Base-by-base conservation (phyloP, 2,329 filamentous ascomycete species). In the Cytospora mali region DNA sequence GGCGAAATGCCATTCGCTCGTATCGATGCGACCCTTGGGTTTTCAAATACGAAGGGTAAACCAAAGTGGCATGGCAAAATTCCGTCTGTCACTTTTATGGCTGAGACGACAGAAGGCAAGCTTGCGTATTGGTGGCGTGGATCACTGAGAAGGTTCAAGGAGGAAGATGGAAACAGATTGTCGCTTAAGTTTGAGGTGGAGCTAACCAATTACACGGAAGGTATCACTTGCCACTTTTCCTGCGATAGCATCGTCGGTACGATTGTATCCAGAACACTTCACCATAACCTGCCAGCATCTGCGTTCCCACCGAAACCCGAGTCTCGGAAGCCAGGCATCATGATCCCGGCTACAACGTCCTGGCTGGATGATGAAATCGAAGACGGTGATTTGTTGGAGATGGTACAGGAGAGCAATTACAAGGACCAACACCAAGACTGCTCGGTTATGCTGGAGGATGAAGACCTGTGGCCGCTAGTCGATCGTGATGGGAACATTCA, bases 191-290 rank as follows among this genome's bases (percentile, higher is more conserved):
- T 89, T 66, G 83, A 76, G 23, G 83, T 87, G 1, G 76, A 83
- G 0, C 72, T 92, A 23, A 81, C 74, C 1, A 77, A 77, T 5
- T 72, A 79, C 0, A 81, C 84, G 21, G 84, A 89, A 62, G 76
- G 81, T 3, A 83, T 95, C 35, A 81, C 81, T 27, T 91, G 87
- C 64, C 86, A 88, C 71, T 80, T 93, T 55, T 90, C 91, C 73
- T 98, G 93, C 67, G 94, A 97, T 75, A 88, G 92, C 50, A 89
- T 98, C 69, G 91, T 88, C 3, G 86, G 86, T 1, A 88, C 86
- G 0, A 72, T 78, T 33, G 72, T 82, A 16, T 69, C 72, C 1
- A 68, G 61, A 28, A 65, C 64, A 2, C 13, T 75, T 5, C 27
- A 69, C 7, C 69, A 70, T 46, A 64, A 56, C 9, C 46, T 71